Evolutionary conservation across 768 basidiomycete species (phyloP).

Genomic region (Strobilomyces echinocephalus): DNA sequence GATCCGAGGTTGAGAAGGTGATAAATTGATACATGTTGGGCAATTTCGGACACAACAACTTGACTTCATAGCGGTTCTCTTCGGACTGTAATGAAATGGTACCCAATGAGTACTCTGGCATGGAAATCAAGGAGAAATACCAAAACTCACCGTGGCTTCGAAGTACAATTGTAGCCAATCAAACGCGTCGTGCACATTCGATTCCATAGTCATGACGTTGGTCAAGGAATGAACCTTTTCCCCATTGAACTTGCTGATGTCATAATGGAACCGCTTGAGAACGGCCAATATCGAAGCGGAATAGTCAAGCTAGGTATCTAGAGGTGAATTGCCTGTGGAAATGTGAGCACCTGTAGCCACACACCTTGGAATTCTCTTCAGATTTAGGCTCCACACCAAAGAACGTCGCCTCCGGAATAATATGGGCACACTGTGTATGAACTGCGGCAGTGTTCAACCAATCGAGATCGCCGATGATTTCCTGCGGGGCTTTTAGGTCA

Average conservation of each 20-base stretch:
- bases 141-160: constrained; percentile 2
- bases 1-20: constrained; percentile 3
- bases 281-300: constrained; percentile 1
- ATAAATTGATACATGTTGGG: background rate
- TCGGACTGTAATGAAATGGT: background rate
- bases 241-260: constrained; percentile 1
- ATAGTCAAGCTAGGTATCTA: constrained; percentile 2
- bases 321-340: background rate
- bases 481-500: constrained; percentile 8
- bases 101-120: background rate
- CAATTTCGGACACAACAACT: background rate
- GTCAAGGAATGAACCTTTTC: constrained; percentile 3
- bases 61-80: constrained; percentile 5
- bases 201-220: constrained; percentile 2
- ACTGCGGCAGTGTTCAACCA: background rate
- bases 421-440: constrained; percentile 1
- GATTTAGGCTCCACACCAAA: background rate
- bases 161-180: constrained; percentile 4
- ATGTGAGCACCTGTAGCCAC: background rate
- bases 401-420: constrained; percentile 4
- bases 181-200: background rate
- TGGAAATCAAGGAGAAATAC: background rate
- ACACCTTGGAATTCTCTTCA: background rate
- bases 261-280: constrained; percentile 1
- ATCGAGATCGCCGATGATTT: background rate